Evolutionary conservation across 306 rosid species (phyloP), one percentile per base, ranked within the genome.

Genomic region (Cicer bijugum): DNA sequence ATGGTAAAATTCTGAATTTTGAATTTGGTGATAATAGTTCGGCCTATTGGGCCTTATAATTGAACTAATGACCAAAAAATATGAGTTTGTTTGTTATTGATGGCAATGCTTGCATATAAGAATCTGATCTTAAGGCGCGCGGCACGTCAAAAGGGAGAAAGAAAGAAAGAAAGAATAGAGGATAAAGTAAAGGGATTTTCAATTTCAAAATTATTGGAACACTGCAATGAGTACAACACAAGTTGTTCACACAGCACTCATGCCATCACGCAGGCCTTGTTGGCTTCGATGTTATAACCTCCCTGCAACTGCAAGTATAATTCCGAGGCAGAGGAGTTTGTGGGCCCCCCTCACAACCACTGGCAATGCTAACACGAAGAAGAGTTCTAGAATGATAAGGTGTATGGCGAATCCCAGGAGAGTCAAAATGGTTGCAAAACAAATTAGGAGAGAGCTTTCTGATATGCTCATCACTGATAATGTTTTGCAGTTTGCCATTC

Each of bases 341-440:
- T 53, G 85, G 59, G 16, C 68, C 80, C 77, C 12, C 80, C 77
- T 14, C 80, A 68, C 79, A 6, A 38, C 66, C 12, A 83, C 17
- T 78, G 74, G 71, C 55, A 48, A 48, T 6, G 16, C 19, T 2
- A 20, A 6, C 16, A 4, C 17, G 15, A 47, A 67, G 8, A 40
- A 28, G 38, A 69, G 83, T 57, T 46, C 64, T 3, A 68, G 48
- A 9, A 74, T 80, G 20, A 67, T 88, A 14, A 83, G 77, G 86
- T 91, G 95, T 82, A 94, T 94, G 97, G 97, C 97, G 0, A 89
- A 89, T 75, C 94, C 99, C 0, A 76, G 90, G 59, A 82, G 99
- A 83, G 95, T 94, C 56, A 90, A 91, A 82, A 94, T 94, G 97
- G 99, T 94, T 82, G 90, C 96, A 1, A 88, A 90, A 78, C 97